Evolutionary conservation across 2,329 filamentous ascomycete species (phyloP).

Genomic region (Amesomyces nigricolor): DNA sequence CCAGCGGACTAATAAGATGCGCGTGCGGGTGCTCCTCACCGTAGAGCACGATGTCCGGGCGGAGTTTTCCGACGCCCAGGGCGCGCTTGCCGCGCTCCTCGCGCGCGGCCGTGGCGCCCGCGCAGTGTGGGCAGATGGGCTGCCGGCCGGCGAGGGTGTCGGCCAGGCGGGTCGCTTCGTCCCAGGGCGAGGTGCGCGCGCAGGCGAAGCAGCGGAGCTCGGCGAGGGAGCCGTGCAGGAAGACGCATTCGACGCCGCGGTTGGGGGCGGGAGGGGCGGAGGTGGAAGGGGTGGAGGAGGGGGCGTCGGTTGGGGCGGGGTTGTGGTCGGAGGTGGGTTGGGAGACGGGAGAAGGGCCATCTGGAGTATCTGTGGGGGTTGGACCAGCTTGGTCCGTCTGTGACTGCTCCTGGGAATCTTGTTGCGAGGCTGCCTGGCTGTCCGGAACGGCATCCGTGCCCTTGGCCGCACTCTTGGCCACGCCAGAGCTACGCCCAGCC

Average conservation of each 20-base stretch:
- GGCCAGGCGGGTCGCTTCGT: constrained; percentile 48
- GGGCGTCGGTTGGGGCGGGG: neutral
- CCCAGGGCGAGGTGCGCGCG: constrained; percentile 53
- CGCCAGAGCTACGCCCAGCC: constrained; percentile 19
- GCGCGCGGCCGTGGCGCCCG: constrained; percentile 54
- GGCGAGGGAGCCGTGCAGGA: constrained; percentile 64
- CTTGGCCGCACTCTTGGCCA: constrained; percentile 6
- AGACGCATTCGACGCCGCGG: constrained; percentile 59
- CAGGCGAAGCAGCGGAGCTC: constrained; percentile 60
- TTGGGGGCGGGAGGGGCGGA: constrained; percentile 25
- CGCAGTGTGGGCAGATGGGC: constrained; percentile 62
- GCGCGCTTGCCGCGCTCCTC: constrained; percentile 62
- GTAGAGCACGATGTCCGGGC: constrained; percentile 69
- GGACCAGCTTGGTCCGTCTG: neutral
- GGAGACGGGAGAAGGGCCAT: neutral
- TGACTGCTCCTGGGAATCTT: neutral
- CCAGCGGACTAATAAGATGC: constrained; percentile 61
- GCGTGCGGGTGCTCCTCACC: constrained; percentile 67
- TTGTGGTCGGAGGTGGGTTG: neutral
- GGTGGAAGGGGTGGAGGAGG: constrained; percentile 11
- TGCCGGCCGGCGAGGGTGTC: constrained; percentile 59
- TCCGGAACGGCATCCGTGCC: constrained; percentile 6
- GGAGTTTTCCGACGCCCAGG: constrained; percentile 60
- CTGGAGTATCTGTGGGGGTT: neutral
- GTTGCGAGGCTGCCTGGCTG: constrained; percentile 4